Percentiles rank a stretch among this genome's conserved stretches.
phyloP scores from a whole-genome alignment of 2,329 filamentous ascomycete species.

The Coniochaeta sp. region DNA sequence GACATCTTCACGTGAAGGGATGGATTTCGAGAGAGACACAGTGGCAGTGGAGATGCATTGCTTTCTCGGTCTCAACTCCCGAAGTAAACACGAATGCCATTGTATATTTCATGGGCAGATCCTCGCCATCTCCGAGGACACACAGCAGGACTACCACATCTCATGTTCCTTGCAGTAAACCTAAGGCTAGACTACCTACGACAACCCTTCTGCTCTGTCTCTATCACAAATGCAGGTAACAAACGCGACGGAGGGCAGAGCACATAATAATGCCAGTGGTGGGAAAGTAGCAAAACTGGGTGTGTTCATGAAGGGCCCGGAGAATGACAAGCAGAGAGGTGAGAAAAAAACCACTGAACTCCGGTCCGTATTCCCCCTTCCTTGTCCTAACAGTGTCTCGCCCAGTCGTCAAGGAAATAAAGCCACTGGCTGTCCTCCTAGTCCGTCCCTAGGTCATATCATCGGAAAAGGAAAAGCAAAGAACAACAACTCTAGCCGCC shows the following conservation, averaged over 20 bases:
- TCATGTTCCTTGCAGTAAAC: neutral
- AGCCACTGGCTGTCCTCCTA: neutral
- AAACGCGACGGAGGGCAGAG: neutral
- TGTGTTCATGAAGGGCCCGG: neutral
- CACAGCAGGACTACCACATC: neutral
- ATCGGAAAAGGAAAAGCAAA: neutral
- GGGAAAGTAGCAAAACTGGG: neutral
- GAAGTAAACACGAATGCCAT: too few species aligned
- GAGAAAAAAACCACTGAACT: neutral
- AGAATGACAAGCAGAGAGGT: neutral
- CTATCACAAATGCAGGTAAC: slow-evolving; percentile 1
- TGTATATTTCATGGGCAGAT: too few species aligned
- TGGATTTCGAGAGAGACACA: too few species aligned
- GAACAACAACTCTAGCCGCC: neutral
- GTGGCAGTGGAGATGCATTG: neutral
- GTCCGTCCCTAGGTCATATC: neutral
- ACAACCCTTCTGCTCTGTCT: neutral
- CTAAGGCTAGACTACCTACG: neutral
- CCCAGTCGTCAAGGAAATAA: neutral
- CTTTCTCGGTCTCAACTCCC: too few species aligned
- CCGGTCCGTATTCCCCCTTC: neutral
- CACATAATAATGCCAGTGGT: neutral
- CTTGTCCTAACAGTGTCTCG: neutral
- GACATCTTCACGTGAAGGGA: neutral
- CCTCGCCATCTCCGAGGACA: neutral